Conservation (phyloP, 2,329 filamentous ascomycete genomes). For the Aureobasidium mangrovei region DNA sequence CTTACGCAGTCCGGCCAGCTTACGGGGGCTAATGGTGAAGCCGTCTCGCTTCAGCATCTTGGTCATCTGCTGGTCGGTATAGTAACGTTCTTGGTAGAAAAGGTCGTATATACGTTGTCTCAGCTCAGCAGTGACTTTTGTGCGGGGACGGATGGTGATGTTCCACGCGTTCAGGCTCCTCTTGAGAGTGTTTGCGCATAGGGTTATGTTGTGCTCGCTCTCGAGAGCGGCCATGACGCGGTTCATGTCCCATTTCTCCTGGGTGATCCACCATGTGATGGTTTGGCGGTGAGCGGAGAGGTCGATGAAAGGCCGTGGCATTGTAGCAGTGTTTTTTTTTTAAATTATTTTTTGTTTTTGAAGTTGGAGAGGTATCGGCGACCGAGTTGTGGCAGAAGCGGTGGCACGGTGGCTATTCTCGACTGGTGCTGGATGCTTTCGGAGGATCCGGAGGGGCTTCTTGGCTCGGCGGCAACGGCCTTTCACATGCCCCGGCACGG, state of each 20-base stretch:
- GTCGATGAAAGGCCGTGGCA: slow-evolving; percentile 2
- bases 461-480: background rate
- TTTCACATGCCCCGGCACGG: slow-evolving; percentile 7
- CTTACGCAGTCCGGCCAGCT: slow-evolving; percentile 5
- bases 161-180: slow-evolving; percentile 6
- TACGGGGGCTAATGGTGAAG: background rate
- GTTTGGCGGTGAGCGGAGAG: background rate
- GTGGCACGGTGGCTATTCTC: background rate
- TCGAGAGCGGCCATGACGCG: background rate
- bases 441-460: background rate
- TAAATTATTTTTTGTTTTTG: background rate
- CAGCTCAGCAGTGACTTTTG: slow-evolving; percentile 7
- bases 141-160: background rate
- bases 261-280: slow-evolving; percentile 8
- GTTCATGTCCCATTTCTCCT: slow-evolving; percentile 1
- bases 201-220: background rate
- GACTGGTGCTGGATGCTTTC: background rate
- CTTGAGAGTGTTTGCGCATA: slow-evolving; percentile 3
- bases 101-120: slow-evolving; percentile 8
- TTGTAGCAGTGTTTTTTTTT: background rate
- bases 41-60: slow-evolving; percentile 8
- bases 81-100: slow-evolving; percentile 6
- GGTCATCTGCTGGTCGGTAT: slow-evolving; percentile 6
- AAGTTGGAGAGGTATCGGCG: background rate
- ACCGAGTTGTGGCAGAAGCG: background rate